Base-by-base conservation (phyloP, 257 asterid genomes). In the Anisodus acutangulus region DNA sequence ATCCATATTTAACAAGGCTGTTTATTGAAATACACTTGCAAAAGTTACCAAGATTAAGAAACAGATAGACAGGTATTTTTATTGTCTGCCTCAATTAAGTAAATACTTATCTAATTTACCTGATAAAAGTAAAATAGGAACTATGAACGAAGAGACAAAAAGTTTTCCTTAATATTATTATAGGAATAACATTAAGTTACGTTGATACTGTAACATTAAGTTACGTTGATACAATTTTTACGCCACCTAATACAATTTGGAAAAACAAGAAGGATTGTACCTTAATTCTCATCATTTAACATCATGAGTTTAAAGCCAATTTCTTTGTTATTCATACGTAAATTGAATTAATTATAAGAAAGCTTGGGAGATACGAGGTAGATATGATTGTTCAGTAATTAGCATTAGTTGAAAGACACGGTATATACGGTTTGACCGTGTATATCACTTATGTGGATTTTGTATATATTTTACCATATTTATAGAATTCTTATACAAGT, bases 71-170 rank as follows among this genome's bases (percentile, higher is more conserved):
- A 0, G 2, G 17, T 71, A 71, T 17, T 11, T 2, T 45, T 31
- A 31, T 71, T 71, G 79, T n/a, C 58, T 45, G 39, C 37, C 58
- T n/a, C 15, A 45, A 45, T 43, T 45, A 45, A 47, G 58, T 43
- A 71, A 70, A 71, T n/a, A 45, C 10, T 71, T 45, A 45, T 71
- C 58, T 71, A 43, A 45, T 71, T 71, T 71, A 71, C 17, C 5
- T 71, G 2, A 64, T 4, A 26, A 26, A 64, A 13, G 8, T 64
- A 71, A 71, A 9, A 71, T 45, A 71, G 17, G 58, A 43, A 9
- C n/a, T 71, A 71, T 71, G 5, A 45, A 70, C 31, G 5, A 70
- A 71, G 58, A 71, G 57, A 45, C 79, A 71, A 9, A 5, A 8
- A 71, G 5, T n/a, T 9, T 31, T 45, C 79, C 49, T 71, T 45